A percentile compares a stretch with the other conserved stretches of the same genome.
These are phyloP conservation scores for Yarrowia sp. DNA, from an alignment of 805 yeast genomes.

Conservation along the genomic window DNA sequence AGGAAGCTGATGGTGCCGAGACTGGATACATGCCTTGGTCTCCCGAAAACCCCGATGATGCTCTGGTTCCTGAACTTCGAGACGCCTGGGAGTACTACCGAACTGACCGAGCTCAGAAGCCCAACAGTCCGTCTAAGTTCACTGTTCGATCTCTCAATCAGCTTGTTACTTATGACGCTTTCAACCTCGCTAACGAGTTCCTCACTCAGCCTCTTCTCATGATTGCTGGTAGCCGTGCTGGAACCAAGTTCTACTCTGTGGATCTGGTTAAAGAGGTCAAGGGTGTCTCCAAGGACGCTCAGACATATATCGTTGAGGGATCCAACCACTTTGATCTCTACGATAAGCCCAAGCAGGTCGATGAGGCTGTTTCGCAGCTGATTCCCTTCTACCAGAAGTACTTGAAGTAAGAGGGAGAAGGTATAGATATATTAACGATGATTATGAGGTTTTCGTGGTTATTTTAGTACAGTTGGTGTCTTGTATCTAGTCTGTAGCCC, in stretches of 20 bases:
- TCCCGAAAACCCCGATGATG: constrained; percentile 17
- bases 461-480: no score
- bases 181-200: constrained; percentile 22
- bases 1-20: not conserved
- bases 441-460: no score
- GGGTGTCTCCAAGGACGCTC: constrained; percentile 1
- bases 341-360: constrained; percentile 38
- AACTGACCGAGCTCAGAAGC: constrained; percentile 39
- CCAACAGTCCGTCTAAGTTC: constrained; percentile 1
- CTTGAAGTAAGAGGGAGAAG: not conserved
- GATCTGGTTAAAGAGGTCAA: constrained; percentile 8
- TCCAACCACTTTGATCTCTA: constrained; percentile 40
- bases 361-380: constrained; percentile 9
- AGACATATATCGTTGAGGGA: constrained; percentile 28
- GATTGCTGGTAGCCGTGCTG: constrained; percentile 36
- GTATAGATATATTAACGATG: not conserved
- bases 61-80: constrained; percentile 5
- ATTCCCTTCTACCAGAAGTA: constrained; percentile 13
- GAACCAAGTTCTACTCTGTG: not conserved
- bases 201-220: constrained; percentile 41
- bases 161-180: constrained; percentile 39
- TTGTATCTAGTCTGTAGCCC: no score
- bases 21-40: constrained; percentile 2
- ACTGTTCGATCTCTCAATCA: constrained; percentile 11
- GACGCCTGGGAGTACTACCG: constrained; percentile 42